Percentiles rank a stretch among this genome's conserved stretches.
Conservation (phyloP, 2,329 filamentous ascomycete genomes). For the Talaromyces sp. region DNA sequence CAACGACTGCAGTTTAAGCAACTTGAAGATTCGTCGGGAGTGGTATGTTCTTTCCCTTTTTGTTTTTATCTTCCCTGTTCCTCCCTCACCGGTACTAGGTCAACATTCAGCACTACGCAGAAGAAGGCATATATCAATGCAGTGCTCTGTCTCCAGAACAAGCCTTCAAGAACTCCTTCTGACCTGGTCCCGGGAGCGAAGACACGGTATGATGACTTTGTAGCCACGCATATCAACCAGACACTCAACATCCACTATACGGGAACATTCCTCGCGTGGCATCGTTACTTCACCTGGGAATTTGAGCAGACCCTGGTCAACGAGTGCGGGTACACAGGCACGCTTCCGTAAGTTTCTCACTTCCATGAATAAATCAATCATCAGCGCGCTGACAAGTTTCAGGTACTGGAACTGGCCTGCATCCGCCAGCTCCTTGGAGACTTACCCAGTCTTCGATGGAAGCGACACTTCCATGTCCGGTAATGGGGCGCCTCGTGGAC, state of each 20-base stretch:
- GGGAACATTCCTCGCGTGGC: conserved; percentile 36
- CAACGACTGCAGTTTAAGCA: conserved; percentile 20
- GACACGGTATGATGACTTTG: conserved; percentile 53
- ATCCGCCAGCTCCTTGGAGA: conserved; percentile 37
- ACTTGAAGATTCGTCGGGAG: conserved; percentile 23
- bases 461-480: conserved; percentile 46
- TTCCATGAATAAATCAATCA: neutral
- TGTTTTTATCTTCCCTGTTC: neutral
- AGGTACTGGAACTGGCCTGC: conserved; percentile 51
- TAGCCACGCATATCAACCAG: conserved; percentile 51
- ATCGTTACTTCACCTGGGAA: conserved; percentile 34
- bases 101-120: conserved; percentile 33
- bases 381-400: neutral
- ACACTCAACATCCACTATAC: conserved; percentile 46
- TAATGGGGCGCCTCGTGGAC: conserved; percentile 42
- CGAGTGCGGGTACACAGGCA: conserved; percentile 42
- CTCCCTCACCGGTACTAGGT: neutral
- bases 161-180: conserved; percentile 37
- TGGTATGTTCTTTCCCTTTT: conserved; percentile 20
- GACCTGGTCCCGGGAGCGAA: conserved; percentile 44
- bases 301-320: conserved; percentile 36
- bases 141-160: conserved; percentile 46
- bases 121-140: conserved; percentile 47
- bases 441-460: conserved; percentile 53
- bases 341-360: conserved; percentile 27